These are phyloP conservation scores for Musa troglodytarum DNA, from an alignment of 176 grass and related monocot species.

Conservation along the genomic window DNA sequence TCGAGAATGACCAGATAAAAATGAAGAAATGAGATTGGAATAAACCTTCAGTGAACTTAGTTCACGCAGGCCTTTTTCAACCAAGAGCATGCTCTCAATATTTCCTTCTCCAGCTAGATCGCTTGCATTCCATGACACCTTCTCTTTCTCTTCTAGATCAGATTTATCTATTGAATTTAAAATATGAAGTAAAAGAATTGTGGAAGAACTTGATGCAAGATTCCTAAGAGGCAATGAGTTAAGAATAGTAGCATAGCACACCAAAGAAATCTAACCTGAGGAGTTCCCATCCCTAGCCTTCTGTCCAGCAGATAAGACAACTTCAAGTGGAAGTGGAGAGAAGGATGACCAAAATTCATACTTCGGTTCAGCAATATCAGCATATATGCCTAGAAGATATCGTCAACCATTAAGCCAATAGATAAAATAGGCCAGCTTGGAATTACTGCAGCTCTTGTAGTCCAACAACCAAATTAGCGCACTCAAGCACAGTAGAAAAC, in stretches of 20 bases:
- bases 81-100: conserved; percentile 74
- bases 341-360: conserved; percentile 77
- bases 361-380: conserved; percentile 83
- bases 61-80: conserved; percentile 96
- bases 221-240: conserved; percentile 11
- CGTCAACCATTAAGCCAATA: conserved; percentile 1
- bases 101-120: conserved; percentile 57
- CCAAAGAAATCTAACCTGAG: conserved; percentile 49
- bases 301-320: conserved; percentile 72
- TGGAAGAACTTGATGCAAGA: conserved; percentile 1
- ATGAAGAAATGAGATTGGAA: conserved; percentile 14
- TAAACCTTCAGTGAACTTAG: conserved; percentile 87
- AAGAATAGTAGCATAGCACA: conserved; percentile 4
- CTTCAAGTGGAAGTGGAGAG: conserved; percentile 70
- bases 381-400: conserved; percentile 53
- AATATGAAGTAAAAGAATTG: conserved; percentile 21
- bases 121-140: conserved; percentile 33
- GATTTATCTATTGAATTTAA: conserved; percentile 43
- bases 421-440: background rate
- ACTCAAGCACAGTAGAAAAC: background rate
- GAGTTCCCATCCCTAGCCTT: conserved; percentile 64
- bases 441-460: background rate
- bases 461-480: background rate
- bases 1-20: background rate
- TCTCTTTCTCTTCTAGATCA: conserved; percentile 45